These are phyloP conservation scores for Skeletonema potamos DNA, from an alignment of 108 stramenopile genomes.

Conservation along the genomic window DNA sequence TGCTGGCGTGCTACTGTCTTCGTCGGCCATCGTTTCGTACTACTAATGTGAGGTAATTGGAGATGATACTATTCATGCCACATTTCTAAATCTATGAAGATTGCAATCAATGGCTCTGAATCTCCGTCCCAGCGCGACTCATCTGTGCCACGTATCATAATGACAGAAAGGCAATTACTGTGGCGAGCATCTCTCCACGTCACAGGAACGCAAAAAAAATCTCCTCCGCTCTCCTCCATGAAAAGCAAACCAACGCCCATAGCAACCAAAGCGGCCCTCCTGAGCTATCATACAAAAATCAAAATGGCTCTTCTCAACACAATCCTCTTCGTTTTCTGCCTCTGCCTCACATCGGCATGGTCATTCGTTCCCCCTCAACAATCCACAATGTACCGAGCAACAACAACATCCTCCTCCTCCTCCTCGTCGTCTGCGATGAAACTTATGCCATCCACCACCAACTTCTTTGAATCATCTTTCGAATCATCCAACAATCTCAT, in stretches of 20 bases:
- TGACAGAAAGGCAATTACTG: background rate
- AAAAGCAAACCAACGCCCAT: background rate
- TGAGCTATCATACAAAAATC: too few species aligned
- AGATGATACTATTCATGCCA: too few species aligned
- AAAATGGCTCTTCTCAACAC: background rate
- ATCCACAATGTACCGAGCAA: slow-evolving; percentile 1
- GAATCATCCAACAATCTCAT: slow-evolving; percentile 4
- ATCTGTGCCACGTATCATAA: background rate
- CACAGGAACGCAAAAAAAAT: background rate
- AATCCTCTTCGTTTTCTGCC: background rate
- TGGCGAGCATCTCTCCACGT: background rate
- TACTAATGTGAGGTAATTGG: too few species aligned
- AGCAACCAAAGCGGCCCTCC: background rate
- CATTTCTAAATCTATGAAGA: too few species aligned
- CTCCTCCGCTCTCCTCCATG: too few species aligned
- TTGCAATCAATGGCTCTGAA: background rate
- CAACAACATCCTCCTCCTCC: background rate
- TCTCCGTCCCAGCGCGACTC: too few species aligned
- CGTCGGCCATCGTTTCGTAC: background rate
- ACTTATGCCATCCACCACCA: background rate
- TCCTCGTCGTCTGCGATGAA: too few species aligned
- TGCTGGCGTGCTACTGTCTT: background rate
- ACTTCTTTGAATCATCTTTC: background rate
- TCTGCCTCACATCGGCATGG: slow-evolving; percentile 5
- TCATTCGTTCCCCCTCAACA: slow-evolving; percentile 4